These are phyloP conservation scores for Candida sanyaensis DNA, from an alignment of 1,139 yeast species.

Conservation along the genomic window DNA sequence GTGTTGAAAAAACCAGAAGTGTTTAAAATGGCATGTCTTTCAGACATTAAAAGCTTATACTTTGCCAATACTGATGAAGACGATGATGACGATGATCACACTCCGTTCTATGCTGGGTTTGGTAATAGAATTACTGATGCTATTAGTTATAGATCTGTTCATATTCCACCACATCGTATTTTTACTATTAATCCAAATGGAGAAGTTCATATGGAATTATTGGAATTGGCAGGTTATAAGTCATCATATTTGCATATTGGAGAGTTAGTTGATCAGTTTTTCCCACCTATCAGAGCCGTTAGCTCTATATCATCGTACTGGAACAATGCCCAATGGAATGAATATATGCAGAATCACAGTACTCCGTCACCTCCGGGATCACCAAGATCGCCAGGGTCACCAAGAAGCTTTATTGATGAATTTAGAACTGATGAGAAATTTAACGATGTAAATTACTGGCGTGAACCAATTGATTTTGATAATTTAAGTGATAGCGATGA, in stretches of 20 bases:
- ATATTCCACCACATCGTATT: conserved; percentile 91
- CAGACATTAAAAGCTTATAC: conserved; percentile 76
- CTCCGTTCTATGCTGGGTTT: conserved; percentile 97
- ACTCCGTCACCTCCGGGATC: conserved; percentile 16
- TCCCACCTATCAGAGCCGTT: conserved; percentile 74
- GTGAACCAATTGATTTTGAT: conserved; percentile 73
- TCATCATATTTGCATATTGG: conserved; percentile 88
- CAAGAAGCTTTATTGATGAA: conserved; percentile 23
- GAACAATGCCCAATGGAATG: conserved; percentile 39
- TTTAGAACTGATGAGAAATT: conserved; percentile 56
- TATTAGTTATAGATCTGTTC: conserved; percentile 88
- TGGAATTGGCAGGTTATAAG: conserved; percentile 91
- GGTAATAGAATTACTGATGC: conserved; percentile 98
- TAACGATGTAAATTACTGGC: conserved; percentile 91
- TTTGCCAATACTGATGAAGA: conserved; percentile 31
- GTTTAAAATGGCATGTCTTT: conserved; percentile 95
- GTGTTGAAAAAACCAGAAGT: conserved; percentile 95
- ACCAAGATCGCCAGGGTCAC: conserved; percentile 26
- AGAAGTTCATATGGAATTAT: conserved; percentile 94
- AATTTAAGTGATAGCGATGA: conserved; percentile 47
- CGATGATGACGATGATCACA: conserved; percentile 36
- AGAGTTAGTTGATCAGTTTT: conserved; percentile 94
- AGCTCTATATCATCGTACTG: conserved; percentile 38
- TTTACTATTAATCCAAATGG: conserved; percentile 97
- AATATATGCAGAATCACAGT: conserved; percentile 25